Evolutionary conservation across 1,284 basidiomycete genomes (phyloP).

Genomic region (Baeospora myosura): DNA sequence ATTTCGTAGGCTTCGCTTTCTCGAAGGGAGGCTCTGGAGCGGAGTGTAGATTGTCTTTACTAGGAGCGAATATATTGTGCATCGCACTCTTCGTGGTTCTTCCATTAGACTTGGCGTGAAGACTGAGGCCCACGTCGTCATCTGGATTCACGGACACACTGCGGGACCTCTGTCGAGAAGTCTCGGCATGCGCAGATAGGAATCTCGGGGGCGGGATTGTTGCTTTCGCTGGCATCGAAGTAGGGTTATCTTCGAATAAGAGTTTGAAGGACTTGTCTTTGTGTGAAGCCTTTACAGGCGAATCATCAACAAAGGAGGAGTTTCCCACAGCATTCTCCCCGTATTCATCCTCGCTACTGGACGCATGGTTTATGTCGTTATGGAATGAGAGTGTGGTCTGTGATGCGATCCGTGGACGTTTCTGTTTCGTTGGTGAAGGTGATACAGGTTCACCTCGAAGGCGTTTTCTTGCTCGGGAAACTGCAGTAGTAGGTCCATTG

Average conservation of each 20-base stretch:
- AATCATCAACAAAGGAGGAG: slow-evolving; percentile 54
- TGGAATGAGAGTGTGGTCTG: slow-evolving; percentile 23
- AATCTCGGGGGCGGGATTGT: slow-evolving; percentile 11
- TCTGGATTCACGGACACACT: slow-evolving; percentile 4
- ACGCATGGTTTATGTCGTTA: slow-evolving; percentile 19
- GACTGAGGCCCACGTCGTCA: slow-evolving; percentile 10
- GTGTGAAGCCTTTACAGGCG: slow-evolving; percentile 55
- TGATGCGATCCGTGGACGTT: slow-evolving; percentile 46
- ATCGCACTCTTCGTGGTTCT: slow-evolving; percentile 1
- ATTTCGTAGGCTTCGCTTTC: no score
- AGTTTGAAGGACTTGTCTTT: slow-evolving; percentile 54
- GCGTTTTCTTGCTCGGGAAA: slow-evolving; percentile 68
- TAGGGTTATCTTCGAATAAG: slow-evolving; percentile 54
- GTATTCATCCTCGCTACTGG: slow-evolving; percentile 30
- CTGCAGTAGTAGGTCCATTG: slow-evolving; percentile 35
- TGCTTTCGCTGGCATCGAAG: slow-evolving; percentile 17
- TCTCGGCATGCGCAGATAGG: slow-evolving; percentile 1
- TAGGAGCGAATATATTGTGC: neutral
- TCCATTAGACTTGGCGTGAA: neutral
- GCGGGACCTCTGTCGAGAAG: slow-evolving; percentile 6
- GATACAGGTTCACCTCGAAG: slow-evolving; percentile 74
- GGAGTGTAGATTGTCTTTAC: slow-evolving; percentile 8
- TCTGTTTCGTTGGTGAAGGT: slow-evolving; percentile 70
- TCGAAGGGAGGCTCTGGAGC: no score
- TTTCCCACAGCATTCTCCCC: slow-evolving; percentile 32